Evolutionary conservation across 2,329 filamentous ascomycete species (phyloP).

Genomic region (Nemania diffusa): DNA sequence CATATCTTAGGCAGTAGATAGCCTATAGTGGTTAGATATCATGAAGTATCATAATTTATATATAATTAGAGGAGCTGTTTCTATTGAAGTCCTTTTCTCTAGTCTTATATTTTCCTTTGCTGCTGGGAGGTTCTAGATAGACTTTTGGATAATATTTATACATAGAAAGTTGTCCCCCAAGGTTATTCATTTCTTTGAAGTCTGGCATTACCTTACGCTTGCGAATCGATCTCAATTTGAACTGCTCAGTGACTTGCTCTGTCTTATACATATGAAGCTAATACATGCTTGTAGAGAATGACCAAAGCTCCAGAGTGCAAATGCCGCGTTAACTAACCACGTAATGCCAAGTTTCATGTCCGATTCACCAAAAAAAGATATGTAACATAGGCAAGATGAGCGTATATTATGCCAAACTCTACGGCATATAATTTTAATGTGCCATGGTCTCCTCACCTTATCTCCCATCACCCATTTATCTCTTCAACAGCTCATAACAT

Average conservation of each 20-base stretch:
- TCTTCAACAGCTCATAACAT: not conserved
- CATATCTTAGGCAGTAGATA: no score
- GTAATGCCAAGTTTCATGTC: not conserved
- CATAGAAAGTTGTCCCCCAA: not conserved
- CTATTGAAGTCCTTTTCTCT: no score
- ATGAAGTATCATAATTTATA: no score
- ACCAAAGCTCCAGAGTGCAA: not conserved
- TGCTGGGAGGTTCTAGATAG: no score
- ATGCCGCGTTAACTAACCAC: not conserved
- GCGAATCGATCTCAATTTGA: not conserved
- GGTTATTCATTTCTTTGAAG: not conserved
- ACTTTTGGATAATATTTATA: not conserved
- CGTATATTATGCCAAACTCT: not conserved
- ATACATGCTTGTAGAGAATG: not conserved
- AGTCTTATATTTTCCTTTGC: no score
- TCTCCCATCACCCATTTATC: not conserved
- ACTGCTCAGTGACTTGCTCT: not conserved
- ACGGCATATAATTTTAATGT: slow-evolving; percentile 2
- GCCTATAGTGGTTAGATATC: no score
- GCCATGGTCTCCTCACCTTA: not conserved
- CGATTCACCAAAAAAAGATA: not conserved
- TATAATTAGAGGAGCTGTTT: no score
- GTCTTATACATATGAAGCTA: not conserved
- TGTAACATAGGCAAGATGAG: not conserved
- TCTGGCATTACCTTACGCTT: not conserved